A percentile compares a stretch with the other conserved stretches of the same genome.
phyloP scores from a whole-genome alignment of 2,329 filamentous ascomycete species.

The Fusarium zealandicum region DNA sequence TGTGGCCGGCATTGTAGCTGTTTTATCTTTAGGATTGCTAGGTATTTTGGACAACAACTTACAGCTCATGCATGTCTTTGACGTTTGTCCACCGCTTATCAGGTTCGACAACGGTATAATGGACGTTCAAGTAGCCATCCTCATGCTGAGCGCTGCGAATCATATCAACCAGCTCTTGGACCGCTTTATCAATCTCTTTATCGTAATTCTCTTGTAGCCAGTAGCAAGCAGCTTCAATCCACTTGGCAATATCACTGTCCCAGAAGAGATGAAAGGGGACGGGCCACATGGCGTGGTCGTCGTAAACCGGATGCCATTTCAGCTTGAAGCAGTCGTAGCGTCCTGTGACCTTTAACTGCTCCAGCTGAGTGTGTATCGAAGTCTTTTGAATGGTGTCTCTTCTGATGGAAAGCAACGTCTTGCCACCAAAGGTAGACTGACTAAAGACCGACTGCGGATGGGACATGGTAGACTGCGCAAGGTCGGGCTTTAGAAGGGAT shows the following conservation, averaged over 20 bases:
- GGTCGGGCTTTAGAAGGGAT: background rate
- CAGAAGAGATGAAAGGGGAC: constrained; percentile 66
- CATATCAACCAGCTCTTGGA: constrained; percentile 60
- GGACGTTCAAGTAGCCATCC: constrained; percentile 69
- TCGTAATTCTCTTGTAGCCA: constrained; percentile 49
- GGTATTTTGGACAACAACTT: constrained; percentile 30
- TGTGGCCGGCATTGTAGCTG: constrained; percentile 65
- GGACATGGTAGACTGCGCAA: constrained; percentile 11
- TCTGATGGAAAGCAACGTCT: constrained; percentile 3
- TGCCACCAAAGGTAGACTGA: constrained; percentile 8
- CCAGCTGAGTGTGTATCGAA: constrained; percentile 53
- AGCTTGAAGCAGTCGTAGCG: constrained; percentile 66
- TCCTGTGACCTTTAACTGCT: constrained; percentile 61
- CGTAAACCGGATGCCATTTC: constrained; percentile 62
- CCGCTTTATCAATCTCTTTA: constrained; percentile 13
- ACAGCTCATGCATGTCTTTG: constrained; percentile 68
- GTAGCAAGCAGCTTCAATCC: constrained; percentile 69
- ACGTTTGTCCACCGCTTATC: constrained; percentile 64
- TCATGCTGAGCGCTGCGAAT: constrained; percentile 62
- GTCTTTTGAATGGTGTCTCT: constrained; percentile 11
- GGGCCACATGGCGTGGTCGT: constrained; percentile 59
- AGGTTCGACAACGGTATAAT: constrained; percentile 66
- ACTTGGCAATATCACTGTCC: constrained; percentile 62
- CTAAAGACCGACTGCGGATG: constrained; percentile 22
- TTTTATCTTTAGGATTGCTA: background rate